Evolutionary conservation across 192 early-diverging fungal species (phyloP), one percentile per base, ranked within the genome.

Genomic region (Dispira simplex): DNA sequence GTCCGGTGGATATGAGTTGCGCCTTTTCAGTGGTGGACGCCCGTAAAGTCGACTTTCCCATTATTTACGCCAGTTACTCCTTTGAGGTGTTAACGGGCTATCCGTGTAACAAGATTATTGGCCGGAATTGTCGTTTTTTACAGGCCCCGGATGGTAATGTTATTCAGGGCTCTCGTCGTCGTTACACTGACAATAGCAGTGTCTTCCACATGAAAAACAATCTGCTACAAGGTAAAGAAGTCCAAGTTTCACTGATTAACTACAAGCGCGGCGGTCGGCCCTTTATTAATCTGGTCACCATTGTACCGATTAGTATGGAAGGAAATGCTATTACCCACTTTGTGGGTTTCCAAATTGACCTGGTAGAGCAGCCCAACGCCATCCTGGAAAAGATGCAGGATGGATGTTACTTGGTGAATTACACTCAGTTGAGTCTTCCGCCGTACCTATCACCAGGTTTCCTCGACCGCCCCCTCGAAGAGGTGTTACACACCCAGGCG

Each of bases 341-440:
- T 74, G 79, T 87, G 47, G 85, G 85, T 11, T 77, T 87, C 49
- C 83, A 84, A 65, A 74, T 85, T 11, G 85, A 87, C 63, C 65
- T 87, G 25, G 77, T 87, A 11, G 81, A 83, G 27, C 85, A 85
- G 66, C 85, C 85, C n/a, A 78, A 84, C 32, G 74, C 80, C 9
- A 85, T 87, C 62, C 66, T 87, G 44, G 67, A 78, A 11, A 78
- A 75, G 58, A 78, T 85, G 82, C 72, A 75, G 71, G 78, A 82
- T 64, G 80, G 80, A 13, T 78, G 74, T 0, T 82, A 82, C 66
- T 63, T 75, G 20, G 68, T 78, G 12, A 80, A 79, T 64, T 82
- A 82, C 65, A 75, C 74, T 8, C 63, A 65, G 8, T 67, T 72
- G 14, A 66, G 63, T 21, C 64, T 77, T 20, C 70, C 75, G 8